phyloP scores from a whole-genome alignment of 163 green algal species.

The Chlorella variabilis region DNA sequence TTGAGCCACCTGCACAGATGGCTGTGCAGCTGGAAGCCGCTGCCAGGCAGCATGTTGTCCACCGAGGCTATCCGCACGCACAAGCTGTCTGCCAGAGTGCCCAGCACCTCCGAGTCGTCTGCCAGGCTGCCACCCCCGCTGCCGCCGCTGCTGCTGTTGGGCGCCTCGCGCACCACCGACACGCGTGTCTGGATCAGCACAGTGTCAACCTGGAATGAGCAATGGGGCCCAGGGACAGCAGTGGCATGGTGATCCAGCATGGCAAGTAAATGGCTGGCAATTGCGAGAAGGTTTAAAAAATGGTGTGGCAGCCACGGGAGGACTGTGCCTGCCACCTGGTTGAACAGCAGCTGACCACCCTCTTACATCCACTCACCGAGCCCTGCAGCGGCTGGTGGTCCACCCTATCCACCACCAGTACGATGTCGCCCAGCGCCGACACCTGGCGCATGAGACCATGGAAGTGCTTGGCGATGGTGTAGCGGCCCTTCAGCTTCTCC shows the following conservation, averaged over 20 bases:
- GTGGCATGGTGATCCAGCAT: no score
- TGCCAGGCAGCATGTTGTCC: constrained; percentile 27
- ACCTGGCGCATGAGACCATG: constrained; percentile 43
- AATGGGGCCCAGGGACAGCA: background rate
- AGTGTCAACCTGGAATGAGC: constrained; percentile 17
- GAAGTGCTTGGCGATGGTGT: constrained; percentile 49
- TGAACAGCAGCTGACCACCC: no score
- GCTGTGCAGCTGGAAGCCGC: constrained; percentile 22
- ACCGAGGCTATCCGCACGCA: constrained; percentile 4
- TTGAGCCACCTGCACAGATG: constrained; percentile 19
- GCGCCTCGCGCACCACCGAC: constrained; percentile 19
- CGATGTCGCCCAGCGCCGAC: constrained; percentile 17
- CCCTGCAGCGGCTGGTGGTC: constrained; percentile 32
- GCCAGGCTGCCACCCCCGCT: background rate
- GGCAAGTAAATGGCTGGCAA: no score
- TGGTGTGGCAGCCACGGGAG: no score
- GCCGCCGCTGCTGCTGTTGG: background rate
- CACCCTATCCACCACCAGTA: constrained; percentile 21
- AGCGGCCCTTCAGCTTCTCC: constrained; percentile 41
- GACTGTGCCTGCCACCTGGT: no score
- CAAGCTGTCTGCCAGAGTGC: constrained; percentile 8
- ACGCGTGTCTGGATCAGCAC: constrained; percentile 35
- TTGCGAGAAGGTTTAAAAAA: no score
- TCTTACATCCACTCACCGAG: constrained; percentile 15
- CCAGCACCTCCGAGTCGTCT: constrained; percentile 4